Evolutionary conservation across 1,284 basidiomycete species (phyloP).

Genomic region (Agroathelia rolfsii): DNA sequence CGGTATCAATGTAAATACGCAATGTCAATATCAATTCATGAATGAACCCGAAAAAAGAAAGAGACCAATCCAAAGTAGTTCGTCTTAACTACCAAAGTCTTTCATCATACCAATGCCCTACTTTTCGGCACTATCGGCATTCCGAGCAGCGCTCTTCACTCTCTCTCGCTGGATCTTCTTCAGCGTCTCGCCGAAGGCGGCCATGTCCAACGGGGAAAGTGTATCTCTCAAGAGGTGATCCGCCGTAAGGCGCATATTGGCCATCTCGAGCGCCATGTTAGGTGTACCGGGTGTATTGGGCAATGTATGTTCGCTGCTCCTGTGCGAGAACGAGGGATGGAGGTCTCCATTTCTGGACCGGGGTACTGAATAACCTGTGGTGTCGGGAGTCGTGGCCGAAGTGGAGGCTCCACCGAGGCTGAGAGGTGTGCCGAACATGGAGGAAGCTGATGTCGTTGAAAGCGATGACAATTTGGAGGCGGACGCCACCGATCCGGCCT

Average conservation of each 20-base stretch:
- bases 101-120: background rate
- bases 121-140: conserved; percentile 3
- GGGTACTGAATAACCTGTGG: conserved; percentile 11
- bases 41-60: background rate
- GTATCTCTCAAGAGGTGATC: conserved; percentile 23
- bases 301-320: too few species aligned
- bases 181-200: conserved; percentile 28
- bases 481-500: too few species aligned
- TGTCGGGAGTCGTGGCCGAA: conserved; percentile 5
- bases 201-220: conserved; percentile 28
- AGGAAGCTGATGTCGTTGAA: conserved; percentile 9
- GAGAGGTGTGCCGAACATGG: background rate
- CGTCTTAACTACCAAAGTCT: background rate
- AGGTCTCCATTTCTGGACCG: too few species aligned
- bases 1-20: too few species aligned
- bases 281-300: background rate
- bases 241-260: conserved; percentile 18
- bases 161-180: conserved; percentile 22
- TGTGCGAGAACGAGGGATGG: too few species aligned
- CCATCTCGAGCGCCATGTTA: conserved; percentile 11
- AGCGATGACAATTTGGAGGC: conserved; percentile 4
- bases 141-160: conserved; percentile 9
- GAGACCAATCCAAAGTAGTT: conserved; percentile 1
- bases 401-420: conserved; percentile 4
- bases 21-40: too few species aligned